Base-by-base conservation (phyloP, 2,329 filamentous ascomycete genomes). In the Cladosporium halotolerans region DNA sequence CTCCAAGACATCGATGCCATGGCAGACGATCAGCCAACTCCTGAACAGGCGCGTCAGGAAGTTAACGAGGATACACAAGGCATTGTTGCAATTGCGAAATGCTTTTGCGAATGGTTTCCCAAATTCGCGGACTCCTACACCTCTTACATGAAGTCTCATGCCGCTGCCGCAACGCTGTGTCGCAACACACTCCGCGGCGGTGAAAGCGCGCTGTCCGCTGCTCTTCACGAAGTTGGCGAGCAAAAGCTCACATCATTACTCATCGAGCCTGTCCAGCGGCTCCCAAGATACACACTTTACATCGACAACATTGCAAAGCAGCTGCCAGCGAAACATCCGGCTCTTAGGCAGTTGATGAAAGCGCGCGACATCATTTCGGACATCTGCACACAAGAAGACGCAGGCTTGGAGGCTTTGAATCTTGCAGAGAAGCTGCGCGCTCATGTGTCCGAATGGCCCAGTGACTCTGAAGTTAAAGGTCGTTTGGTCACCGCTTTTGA, bases 271-370 rank as follows among this genome's bases (percentile, higher is more conserved):
- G 91, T 99, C 0, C 93, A 99, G 70, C 81, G 93, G 49, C 79
- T 99, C 49, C 93, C 93, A 23, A 85, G 93, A 23, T 99, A 99
- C 72, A 96, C 89, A 64, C 77, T 99, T 34, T 86, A 97, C 66
- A 97, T 99, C 62, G 93, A 99, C 72, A 91, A 95, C 64, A 96
- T 99, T 65, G 82, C 93, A 45, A 84, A 85, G 60, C 90, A 87
- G 56, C 79, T 97, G 14, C 91, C 92, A 4, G 82, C 91, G 47
- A 84, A 87, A 8, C 91, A 97, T 67, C 88, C 90, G 2, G 91
- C 91, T 0, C 78, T 96, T 50, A 85, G 87, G 60, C 79, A 80
- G 2, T 85, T 99, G 72, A 80, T 96, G 40, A 91, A 89, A 66
- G 91, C 93, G 0, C 81, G 92, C 60, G 93, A 97, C 68, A 88